Evolutionary conservation across 257 asterid species (phyloP).

Genomic region (Paulownia fortunei): DNA sequence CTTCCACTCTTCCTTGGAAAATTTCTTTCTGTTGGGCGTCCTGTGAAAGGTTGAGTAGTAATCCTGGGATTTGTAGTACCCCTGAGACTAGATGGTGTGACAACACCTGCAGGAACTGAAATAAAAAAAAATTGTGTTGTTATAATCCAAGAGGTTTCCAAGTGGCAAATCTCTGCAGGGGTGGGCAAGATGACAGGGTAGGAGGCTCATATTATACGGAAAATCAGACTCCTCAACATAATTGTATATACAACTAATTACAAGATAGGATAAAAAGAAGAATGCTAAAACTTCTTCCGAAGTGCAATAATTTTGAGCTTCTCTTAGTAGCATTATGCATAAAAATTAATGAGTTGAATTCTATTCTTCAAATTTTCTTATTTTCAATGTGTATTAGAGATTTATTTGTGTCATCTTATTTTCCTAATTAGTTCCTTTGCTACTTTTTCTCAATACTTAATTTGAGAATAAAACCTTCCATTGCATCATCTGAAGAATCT

Average conservation of each 20-base stretch:
- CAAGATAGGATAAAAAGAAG: too few species aligned
- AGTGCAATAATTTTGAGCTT: too few species aligned
- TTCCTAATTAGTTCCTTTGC: too few species aligned
- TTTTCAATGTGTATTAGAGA: too few species aligned
- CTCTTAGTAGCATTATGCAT: neutral
- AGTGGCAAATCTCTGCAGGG: neutral
- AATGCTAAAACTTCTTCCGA: too few species aligned
- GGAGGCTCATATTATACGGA: neutral
- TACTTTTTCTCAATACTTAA: neutral
- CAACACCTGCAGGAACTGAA: slow-evolving; percentile 46
- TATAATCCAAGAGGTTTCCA: neutral
- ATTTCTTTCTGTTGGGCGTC: slow-evolving; percentile 69
- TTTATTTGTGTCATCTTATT: too few species aligned
- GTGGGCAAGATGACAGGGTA: neutral
- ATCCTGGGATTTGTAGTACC: slow-evolving; percentile 34
- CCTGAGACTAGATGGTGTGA: slow-evolving; percentile 40
- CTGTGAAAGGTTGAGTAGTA: slow-evolving; percentile 70
- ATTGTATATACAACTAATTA: too few species aligned
- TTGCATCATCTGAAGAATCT: slow-evolving; percentile 13
- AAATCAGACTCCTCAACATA: too few species aligned
- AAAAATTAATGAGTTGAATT: neutral
- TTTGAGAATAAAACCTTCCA: neutral
- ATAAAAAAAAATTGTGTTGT: neutral
- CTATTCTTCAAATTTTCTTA: neutral
- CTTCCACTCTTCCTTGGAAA: slow-evolving; percentile 71